Base-by-base conservation (phyloP, 192 early-diverging fungal genomes). In the Rhizophagus sp. region DNA sequence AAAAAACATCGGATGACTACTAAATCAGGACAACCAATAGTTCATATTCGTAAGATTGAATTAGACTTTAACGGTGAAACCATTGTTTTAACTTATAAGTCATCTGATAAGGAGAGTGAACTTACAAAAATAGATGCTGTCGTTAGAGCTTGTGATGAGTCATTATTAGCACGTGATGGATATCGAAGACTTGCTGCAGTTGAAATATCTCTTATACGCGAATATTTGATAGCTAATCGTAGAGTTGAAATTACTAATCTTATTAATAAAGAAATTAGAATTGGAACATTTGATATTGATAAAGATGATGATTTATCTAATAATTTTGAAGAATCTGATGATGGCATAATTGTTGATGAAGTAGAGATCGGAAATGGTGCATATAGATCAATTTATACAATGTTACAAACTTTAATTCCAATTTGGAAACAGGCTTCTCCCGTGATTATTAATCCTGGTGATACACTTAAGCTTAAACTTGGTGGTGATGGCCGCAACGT, bases 71-170 rank as follows among this genome's bases (percentile, higher is more conserved):
- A 70, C 44, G 13, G 36, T 0, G 19, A 70, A 70, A 70, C 4
- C n/a, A 41, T 70, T n/a, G 44, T 22, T 10, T 66, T 66, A 30
- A 66, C 24, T 65, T 65, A 65, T 9, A 11, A 65, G n/a, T n/a
- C n/a, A 11, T 9, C 25, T 64, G 25, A 64, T 25, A 19, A 64
- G 2, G 30, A 66, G 10, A 27, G 1, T n/a, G 25, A 66, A 27
- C 25, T n/a, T 33, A 11, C 22, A 1, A 66, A 66, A 66, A 25
- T 27, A 66, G 64, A 66, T 66, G 64, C 64, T 27, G 34, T 66
- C 34, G 64, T 66, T 27, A 22, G 64, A 66, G 64, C 64, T 27
- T 66, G 64, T 66, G 25, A 66, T 66, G 25, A 66, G 34, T 66
- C 64, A 10, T 66, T 66, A 1, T 27, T 66, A 66, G 22, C 25